A percentile compares a stretch with the other conserved stretches of the same genome.
Evolutionary conservation across 345 rosid genomes (phyloP).

Genomic region (Eucalyptus brandiana): DNA sequence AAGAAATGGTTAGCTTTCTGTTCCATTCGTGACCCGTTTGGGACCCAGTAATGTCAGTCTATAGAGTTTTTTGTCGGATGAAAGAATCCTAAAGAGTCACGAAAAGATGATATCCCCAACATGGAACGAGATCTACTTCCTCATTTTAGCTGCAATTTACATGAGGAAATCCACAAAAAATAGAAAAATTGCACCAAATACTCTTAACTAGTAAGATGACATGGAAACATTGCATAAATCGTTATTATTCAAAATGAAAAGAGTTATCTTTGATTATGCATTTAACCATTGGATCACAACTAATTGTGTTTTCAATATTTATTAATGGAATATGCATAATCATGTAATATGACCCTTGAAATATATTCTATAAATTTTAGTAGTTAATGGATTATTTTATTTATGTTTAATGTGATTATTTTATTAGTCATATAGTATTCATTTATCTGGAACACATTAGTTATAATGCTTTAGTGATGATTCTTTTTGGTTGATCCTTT

Average conservation of each 20-base stretch:
- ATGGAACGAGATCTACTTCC: neutral
- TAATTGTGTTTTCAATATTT: neutral
- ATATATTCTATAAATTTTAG: neutral
- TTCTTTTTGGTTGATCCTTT: neutral
- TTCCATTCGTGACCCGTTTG: neutral
- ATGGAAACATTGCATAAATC: neutral
- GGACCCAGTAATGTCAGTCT: neutral
- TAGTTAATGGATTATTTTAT: neutral
- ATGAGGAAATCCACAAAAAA: neutral
- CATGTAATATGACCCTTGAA: neutral
- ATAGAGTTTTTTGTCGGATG: neutral
- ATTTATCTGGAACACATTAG: too few species aligned
- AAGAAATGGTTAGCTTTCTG: neutral
- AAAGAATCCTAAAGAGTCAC: neutral
- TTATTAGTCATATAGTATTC: too few species aligned
- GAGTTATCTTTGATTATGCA: neutral
- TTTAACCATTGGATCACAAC: neutral
- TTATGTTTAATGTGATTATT: neutral
- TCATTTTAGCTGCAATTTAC: neutral
- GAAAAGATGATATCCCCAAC: neutral
- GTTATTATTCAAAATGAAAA: neutral
- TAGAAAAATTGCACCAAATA: accelerated
- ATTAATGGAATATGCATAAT: neutral
- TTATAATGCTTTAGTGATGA: too few species aligned
- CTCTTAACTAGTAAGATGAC: neutral